These are phyloP conservation scores for Zea mays DNA, from an alignment of 176 grass and related monocot species.

Conservation along the genomic window Zm-B73-REFERENCE-NAM-5.0 NC_050097.1:51645501-51646000, in stretches of 20 bases:
- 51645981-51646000: background rate
- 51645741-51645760: no score
- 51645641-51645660: background rate
- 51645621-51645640: background rate
- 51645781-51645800: background rate
- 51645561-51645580: conserved; percentile 19
- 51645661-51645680: background rate
- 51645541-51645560: conserved; percentile 18
- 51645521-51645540: background rate
- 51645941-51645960: background rate
- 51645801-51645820: background rate
- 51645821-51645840: background rate
- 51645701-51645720: background rate
- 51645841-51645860: conserved; percentile 27
- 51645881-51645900: background rate
- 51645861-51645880: conserved; percentile 28
- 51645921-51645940: conserved; percentile 21
- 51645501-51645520: background rate
- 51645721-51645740: background rate
- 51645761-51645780: background rate
- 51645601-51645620: background rate
- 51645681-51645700: conserved; percentile 1
- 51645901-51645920: background rate
- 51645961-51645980: background rate
- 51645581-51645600: background rate